Evolutionary conservation across 108 stramenopile species (phyloP), one percentile per base, ranked within the genome.

Genomic region (Pseudonitzschia multiseries): DNA sequence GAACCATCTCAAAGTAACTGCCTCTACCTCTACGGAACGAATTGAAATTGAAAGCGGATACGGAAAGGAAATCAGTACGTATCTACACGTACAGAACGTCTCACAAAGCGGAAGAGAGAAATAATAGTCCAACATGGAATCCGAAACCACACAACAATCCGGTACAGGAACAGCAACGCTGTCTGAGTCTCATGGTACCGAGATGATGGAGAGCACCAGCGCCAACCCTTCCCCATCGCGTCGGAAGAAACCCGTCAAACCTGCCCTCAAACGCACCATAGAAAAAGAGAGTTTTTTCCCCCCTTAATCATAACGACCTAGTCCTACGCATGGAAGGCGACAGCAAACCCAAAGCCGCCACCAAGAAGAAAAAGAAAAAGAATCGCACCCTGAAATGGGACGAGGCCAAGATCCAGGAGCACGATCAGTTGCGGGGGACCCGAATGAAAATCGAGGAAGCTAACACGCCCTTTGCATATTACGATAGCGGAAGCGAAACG

Each of bases 381-480:
- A 62, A 72, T 27, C 79, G 75, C 52, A 76, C 74, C 17, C 68
- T 94, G 28, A 87, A 77, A 46, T 94, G 90, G 90, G 93, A 94
- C 62, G 93, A 94, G 70, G 84, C 84, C 67, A 88, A 85, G 31
- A 94, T 94, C 80, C 84, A 88, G 76, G 93, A 94, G 68, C 93
- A 94, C 65, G 89, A 94, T 78, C 75, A 84, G 67, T 69, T 94
- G 28, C 85, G 93, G 22, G 93, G 93, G 29, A 94, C 93, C 32
- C 73, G 93, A 44, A 92, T 92, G 93, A 92, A 92, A 81, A 94
- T 94, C 68, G 91, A 94, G 46, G 93, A 94, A 79, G 90, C 93
- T 56, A 87, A 94, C 68, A 94, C 93, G 20, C 93, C 93, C 40
- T 94, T 84, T 81, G 75, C 81, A 14, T 76, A 90, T 66, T 92